Base-by-base conservation (phyloP, 2,329 filamentous ascomycete genomes). In the Aspergillus brunneoviolaceus region DNA sequence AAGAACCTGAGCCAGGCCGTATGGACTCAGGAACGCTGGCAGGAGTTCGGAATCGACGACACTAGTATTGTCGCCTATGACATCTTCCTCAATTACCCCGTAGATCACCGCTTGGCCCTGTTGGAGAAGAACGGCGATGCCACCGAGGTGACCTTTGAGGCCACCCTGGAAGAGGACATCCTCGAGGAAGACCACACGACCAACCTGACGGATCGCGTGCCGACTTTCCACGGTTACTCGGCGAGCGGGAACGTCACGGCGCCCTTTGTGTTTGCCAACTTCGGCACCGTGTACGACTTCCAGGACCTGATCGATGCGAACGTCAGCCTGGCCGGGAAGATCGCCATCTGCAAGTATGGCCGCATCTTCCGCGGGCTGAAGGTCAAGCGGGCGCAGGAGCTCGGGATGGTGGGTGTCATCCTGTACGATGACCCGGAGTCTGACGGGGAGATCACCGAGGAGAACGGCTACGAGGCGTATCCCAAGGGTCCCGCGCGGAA, bases 191-290 rank as follows among this genome's bases (percentile, higher is more conserved):
- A 99, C 73, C 84, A 87, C 3, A 96, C 92, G 0, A 92, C 87
- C 19, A 84, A 87, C 23, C 80, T 92, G 50, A 77, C 84, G 10
- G 84, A 92, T 69, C 83, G 91, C 31, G 84, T 98, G 25, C 92
- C 94, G 1, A 94, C 89, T 0, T 98, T 98, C 79, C 94, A 98
- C 72, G 95, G 94, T 56, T 98, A 97, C 76, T 96, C 92, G 4
- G 92, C 92, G 4, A 93, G 83, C 61, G 94, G 94, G 29, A 96
- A 98, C 74, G 94, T 96, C 51, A 97, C 94, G 0, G 92, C 87
- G 2, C 85, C 87, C 14, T 95, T 91, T 65, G 90, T 96, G 33
- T 98, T 89, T 70, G 92, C 91, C 73, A 97, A 97, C 76, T 96
- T 95, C 70, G 94, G 93, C 55, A 95, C 90, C 0, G 96, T 88